These are phyloP conservation scores for Neurospora sp. DNA, from an alignment of 495 filamentous ascomycete genomes.

Conservation along the genomic window DNA sequence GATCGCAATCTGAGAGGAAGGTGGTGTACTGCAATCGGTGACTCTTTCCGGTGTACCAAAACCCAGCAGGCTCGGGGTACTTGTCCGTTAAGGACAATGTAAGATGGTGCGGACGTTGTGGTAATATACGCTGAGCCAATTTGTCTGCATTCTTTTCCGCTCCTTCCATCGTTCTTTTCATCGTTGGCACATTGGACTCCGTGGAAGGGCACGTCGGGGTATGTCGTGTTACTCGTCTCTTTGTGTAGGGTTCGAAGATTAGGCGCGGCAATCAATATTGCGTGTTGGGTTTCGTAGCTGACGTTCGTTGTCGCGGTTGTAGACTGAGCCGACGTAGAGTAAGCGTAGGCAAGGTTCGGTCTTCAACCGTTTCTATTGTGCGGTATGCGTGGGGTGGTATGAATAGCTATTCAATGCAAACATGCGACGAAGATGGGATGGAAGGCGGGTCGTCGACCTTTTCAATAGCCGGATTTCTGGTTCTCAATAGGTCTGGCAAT, in stretches of 20 bases:
- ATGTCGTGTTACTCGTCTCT: neutral
- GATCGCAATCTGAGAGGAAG: conserved; percentile 33
- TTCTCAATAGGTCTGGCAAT: neutral
- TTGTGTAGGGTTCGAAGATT: neutral
- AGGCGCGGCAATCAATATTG: neutral
- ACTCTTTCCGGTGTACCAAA: conserved; percentile 28
- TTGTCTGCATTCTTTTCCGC: conserved; percentile 34
- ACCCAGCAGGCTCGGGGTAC: conserved; percentile 27
- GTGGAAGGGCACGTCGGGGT: neutral
- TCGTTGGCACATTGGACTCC: conserved; percentile 21
- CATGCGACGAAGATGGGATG: neutral
- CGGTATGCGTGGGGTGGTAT: neutral
- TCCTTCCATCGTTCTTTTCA: conserved; percentile 39
- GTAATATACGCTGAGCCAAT: conserved; percentile 33
- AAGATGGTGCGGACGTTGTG: conserved; percentile 33
- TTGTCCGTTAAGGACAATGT: conserved; percentile 26
- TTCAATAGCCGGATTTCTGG: neutral
- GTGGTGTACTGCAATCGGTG: conserved; percentile 33
- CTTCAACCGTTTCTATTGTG: neutral
- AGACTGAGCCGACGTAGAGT: neutral
- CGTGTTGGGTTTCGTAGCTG: neutral
- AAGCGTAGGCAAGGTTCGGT: neutral
- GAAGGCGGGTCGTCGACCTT: neutral
- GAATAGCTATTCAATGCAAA: neutral
- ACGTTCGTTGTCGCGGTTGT: neutral